Base-by-base conservation (phyloP, 2,329 filamentous ascomycete genomes). In the Beauveria sp. region DNA sequence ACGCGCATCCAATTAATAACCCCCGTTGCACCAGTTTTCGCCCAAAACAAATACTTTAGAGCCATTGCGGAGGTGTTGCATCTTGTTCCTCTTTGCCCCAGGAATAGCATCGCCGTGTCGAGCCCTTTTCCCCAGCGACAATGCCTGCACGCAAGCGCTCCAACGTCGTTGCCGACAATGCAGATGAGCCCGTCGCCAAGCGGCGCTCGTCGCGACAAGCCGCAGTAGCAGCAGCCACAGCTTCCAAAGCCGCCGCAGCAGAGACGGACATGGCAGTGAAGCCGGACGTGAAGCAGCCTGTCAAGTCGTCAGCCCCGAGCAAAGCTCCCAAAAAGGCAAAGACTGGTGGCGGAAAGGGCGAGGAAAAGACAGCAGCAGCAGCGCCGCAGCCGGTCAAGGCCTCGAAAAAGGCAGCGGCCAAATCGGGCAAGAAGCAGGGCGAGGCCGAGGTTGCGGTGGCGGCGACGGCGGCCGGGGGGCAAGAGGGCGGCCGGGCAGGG, bases 151-250 rank as follows among this genome's bases (percentile, higher is more conserved):
- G 65, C 14, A 70, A 70, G 24, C 66, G 67, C 22, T 42, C 58
- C 3, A 58, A 50, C 31, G 50, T 62, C 3, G 65, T 64, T 8
- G 57, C 50, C 40, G 64, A 64, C 5, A 62, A 61, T 4, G 52
- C 56, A 5, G 34, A 38, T n/a, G 67, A 70, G 57, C 65, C 69
- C 7, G 18, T 63, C 3, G 62, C 67, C 57, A 70, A 71, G 65
- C 65, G 70, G 54, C 66, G 69, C 8, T 72, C 69, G 16, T 63
- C 66, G 48, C 70, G 70, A n/a, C 67, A 69, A 50, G 66, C 67
- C 0, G 63, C 61, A 1, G 50, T 62, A 2, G 60, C 59, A 20
- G 50, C 62, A 5, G 60, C 60, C 16, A 51, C 64, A n/a, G 54
- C 62, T 20, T 45, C 55, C 52, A 50, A 45, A 12, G 20, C 28